These are phyloP conservation scores for Flaveria robusta DNA, from an alignment of 129 eudicot genomes.

Conservation along the genomic window DNA sequence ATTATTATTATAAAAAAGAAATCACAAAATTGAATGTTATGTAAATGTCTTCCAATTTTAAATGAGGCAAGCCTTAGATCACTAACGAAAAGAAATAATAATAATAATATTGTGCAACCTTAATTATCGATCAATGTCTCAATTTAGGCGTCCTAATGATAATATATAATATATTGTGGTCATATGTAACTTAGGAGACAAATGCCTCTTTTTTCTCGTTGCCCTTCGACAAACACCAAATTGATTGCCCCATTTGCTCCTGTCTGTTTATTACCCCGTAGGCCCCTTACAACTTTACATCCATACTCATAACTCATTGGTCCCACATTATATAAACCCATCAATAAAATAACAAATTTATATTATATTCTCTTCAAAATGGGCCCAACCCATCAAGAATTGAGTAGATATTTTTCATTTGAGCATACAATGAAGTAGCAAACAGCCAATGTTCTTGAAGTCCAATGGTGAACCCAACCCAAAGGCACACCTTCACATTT, in stretches of 20 bases:
- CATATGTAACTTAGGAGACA: slow-evolving; percentile 7
- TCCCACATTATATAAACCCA: neutral
- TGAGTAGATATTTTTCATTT: neutral
- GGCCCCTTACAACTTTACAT: slow-evolving; percentile 9
- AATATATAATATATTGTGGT: neutral
- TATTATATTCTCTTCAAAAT: neutral
- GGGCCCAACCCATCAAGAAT: slow-evolving; percentile 24
- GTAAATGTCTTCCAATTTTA: neutral
- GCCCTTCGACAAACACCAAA: slow-evolving; percentile 9
- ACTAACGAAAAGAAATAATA: neutral
- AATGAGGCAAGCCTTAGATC: neutral
- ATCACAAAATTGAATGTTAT: too few relatives aligned
- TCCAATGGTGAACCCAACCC: slow-evolving; percentile 2
- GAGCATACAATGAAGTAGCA: slow-evolving; percentile 3
- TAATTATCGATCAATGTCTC: neutral
- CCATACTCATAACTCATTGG: neutral
- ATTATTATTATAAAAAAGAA: too few relatives aligned
- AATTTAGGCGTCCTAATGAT: neutral
- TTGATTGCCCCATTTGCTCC: neutral
- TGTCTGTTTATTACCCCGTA: neutral
- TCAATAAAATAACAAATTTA: neutral
- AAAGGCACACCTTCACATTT: slow-evolving; percentile 1
- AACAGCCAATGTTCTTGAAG: slow-evolving; percentile 6
- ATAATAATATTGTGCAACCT: neutral
- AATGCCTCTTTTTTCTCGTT: neutral